Conservation (phyloP, 345 rosid species). For the Orychophragmus violaceus region DNA sequence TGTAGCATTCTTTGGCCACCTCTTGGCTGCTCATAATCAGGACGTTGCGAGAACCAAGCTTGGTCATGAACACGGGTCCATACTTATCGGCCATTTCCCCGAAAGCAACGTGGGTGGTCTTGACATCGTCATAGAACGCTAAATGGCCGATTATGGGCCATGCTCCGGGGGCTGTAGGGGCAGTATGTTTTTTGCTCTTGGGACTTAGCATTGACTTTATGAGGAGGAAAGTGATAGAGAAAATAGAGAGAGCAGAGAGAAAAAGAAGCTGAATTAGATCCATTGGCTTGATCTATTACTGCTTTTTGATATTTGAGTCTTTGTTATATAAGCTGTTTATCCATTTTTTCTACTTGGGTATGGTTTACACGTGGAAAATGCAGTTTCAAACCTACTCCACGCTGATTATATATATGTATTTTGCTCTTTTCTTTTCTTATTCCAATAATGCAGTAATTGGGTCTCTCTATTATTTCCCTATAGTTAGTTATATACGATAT, state of each 20-base stretch:
- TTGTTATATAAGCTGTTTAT: no score
- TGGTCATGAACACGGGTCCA: conserved; percentile 35
- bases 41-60: conserved; percentile 23
- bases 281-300: no score
- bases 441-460: no score
- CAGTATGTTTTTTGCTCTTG: background rate
- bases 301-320: no score
- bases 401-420: no score
- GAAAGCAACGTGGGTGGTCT: conserved; percentile 30
- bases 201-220: background rate
- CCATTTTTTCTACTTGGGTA: no score
- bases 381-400: no score
- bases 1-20: conserved; percentile 33
- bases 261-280: background rate
- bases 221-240: background rate
- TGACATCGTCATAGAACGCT: background rate
- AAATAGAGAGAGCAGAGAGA: background rate
- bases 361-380: no score
- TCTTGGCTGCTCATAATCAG: conserved; percentile 34
- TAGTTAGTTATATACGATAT: no score
- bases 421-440: no score
- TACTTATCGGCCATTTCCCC: conserved; percentile 33
- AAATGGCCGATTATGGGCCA: conserved; percentile 49
- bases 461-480: no score
- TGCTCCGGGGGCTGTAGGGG: conserved; percentile 21